A percentile compares a stretch with the other conserved stretches of the same genome.
Conservation (phyloP, 2,329 filamentous ascomycete species). For the Fusarium sp. region DNA sequence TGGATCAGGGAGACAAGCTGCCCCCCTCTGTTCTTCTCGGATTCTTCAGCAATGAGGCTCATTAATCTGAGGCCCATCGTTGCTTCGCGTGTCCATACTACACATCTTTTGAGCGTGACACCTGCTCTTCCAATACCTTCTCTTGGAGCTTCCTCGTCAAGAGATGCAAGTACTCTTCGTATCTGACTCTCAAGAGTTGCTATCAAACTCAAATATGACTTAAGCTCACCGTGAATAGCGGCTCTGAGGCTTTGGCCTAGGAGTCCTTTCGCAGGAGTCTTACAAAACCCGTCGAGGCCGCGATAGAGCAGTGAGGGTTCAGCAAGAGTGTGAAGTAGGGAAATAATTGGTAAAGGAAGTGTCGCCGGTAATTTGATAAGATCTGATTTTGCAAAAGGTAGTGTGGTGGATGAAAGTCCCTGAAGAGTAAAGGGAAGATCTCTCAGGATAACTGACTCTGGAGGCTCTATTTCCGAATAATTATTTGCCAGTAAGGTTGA, state of each 20-base stretch:
- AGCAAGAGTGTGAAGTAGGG: conserved; percentile 87
- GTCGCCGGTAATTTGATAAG: conserved; percentile 81
- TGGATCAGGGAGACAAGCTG: conserved; percentile 95
- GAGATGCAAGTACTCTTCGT: conserved; percentile 78
- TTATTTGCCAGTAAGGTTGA: conserved; percentile 69
- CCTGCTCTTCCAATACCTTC: conserved; percentile 84
- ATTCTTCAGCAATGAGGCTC: conserved; percentile 93
- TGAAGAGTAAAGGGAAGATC: conserved; percentile 95
- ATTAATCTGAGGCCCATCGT: conserved; percentile 95
- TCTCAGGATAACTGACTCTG: conserved; percentile 75
- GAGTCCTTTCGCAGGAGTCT: conserved; percentile 83
- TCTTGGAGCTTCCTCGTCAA: conserved; percentile 76
- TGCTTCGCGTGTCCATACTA: conserved; percentile 97
- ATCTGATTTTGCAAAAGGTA: conserved; percentile 78
- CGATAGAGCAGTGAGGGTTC: conserved; percentile 95
- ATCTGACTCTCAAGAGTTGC: conserved; percentile 95
- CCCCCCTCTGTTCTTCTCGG: conserved; percentile 83
- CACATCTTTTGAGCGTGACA: conserved; percentile 93
- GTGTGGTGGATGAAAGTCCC: conserved; percentile 86
- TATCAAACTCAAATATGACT: conserved; percentile 89
- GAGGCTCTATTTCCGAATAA: conserved; percentile 67
- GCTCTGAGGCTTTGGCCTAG: conserved; percentile 91
- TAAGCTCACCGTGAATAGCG: conserved; percentile 84
- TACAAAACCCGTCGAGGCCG: conserved; percentile 82
- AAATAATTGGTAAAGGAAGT: conserved; percentile 85